These are phyloP conservation scores for Sanghuangporus sanghuang DNA, from an alignment of 1,284 basidiomycete genomes.

Conservation along the genomic window DNA sequence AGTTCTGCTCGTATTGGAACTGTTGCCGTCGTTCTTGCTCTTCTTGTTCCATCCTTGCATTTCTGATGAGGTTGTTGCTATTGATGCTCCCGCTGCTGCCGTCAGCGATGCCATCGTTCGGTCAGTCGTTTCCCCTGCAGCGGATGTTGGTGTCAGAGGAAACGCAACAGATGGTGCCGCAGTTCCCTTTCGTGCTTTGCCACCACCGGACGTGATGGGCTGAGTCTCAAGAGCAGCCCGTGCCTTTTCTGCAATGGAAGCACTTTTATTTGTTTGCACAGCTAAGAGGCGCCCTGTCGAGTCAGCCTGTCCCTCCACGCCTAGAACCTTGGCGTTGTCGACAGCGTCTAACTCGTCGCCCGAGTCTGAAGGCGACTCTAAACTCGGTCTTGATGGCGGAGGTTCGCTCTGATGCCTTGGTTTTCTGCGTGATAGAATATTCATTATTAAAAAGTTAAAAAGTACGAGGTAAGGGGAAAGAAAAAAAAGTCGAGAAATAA, in stretches of 20 bases:
- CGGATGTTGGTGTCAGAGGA: constrained; percentile 13
- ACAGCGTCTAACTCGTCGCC: neutral
- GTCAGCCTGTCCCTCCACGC: neutral
- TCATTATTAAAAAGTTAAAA: neutral
- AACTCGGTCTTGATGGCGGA: neutral
- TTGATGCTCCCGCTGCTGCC: neutral
- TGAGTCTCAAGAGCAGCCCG: neutral
- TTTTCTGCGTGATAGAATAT: constrained; percentile 3
- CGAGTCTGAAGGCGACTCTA: neutral
- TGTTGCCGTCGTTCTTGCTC: neutral
- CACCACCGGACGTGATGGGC: neutral
- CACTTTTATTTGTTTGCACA: neutral
- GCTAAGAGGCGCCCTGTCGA: neutral
- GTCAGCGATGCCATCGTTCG: constrained; percentile 6
- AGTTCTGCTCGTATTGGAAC: neutral
- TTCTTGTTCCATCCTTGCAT: neutral
- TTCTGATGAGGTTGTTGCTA: neutral
- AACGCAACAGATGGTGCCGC: neutral
- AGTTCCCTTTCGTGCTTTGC: neutral
- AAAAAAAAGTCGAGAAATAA: neutral
- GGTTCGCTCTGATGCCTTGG: constrained; percentile 12
- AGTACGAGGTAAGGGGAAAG: neutral
- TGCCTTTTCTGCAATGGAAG: neutral
- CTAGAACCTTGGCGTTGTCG: neutral
- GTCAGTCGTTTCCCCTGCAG: constrained; percentile 6